Base-by-base conservation (phyloP, 2,329 filamentous ascomycete genomes). In the Dactylellina parvicollis region DNA sequence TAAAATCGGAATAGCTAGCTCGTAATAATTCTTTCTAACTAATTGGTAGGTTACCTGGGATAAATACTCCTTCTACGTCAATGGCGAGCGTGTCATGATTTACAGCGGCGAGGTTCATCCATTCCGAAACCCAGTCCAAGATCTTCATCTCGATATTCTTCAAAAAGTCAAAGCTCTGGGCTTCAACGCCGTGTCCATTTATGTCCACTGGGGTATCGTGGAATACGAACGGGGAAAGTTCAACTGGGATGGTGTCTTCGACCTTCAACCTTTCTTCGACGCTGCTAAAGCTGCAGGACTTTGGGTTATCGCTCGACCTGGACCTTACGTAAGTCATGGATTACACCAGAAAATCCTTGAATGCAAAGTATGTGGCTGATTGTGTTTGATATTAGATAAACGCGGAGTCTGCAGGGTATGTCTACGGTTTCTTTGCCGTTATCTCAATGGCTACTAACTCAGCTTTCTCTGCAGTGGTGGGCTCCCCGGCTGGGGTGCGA, bases 131-230 rank as follows among this genome's bases (percentile, higher is more conserved):
- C 88, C 0, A 8, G 87, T 89, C 1, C 84, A 86, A 1, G 82
- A 83, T 50, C 82, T 90, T 3, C 89, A 88, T 83, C 83, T 90
- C 7, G 91, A 94, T 76, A 79, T 94, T 1, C 89, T 96, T 76
- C 89, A 95, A 77, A 96, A 96, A 81, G 87, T 94, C 80, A 92
- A 90, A 80, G 89, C 90, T 0, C 81, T 92, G 1, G 92, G 92
- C 0, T 93, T 92, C 81, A 94, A 90, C 77, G 86, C 87, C 46
- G 89, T 93, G 0, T 92, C 90, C 0, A 92, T 93, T 79, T 94
- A 94, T 77, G 84, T 89, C 4, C 86, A 92, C 77, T 96, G 91
- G 92, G 90, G 89, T 2, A 82, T 94, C 1, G 80, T 92, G 0
- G 91, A 95, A 79, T 90, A 90, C 1, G 88, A 89, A 70, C 87